Evolutionary conservation across 257 asterid species (phyloP).

Genomic region (Forsythia viridissima): DNA sequence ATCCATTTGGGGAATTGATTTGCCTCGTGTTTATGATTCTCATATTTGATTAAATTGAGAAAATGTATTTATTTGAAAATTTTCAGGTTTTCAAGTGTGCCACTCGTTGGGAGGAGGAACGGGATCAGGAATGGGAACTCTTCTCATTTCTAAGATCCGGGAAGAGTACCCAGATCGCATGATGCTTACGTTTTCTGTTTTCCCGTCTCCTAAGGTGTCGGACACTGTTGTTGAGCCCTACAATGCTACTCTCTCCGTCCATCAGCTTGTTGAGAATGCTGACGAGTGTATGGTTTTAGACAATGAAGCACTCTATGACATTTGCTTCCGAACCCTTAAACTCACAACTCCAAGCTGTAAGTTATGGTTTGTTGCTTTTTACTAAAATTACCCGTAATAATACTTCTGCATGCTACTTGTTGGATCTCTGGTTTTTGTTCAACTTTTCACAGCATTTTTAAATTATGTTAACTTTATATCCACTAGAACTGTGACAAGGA

Average conservation of each 20-base stretch:
- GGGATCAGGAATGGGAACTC: slow-evolving; percentile 91
- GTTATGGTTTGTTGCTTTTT: slow-evolving; percentile 9
- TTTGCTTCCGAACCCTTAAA: slow-evolving; percentile 72
- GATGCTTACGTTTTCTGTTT: slow-evolving; percentile 88
- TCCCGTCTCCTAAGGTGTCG: slow-evolving; percentile 82
- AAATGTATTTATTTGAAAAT: background rate
- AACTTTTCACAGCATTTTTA: too few species aligned
- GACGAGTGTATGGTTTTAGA: slow-evolving; percentile 84
- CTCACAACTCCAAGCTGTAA: slow-evolving; percentile 80
- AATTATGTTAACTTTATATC: background rate
- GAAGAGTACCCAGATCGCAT: slow-evolving; percentile 82
- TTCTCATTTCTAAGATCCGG: slow-evolving; percentile 72
- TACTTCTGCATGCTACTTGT: too few species aligned
- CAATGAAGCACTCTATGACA: slow-evolving; percentile 72
- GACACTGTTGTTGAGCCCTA: slow-evolving; percentile 84
- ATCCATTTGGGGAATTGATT: background rate
- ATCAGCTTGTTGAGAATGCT: slow-evolving; percentile 82
- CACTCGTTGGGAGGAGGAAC: slow-evolving; percentile 88
- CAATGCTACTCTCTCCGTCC: slow-evolving; percentile 77
- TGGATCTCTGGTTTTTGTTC: too few species aligned
- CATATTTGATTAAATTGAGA: too few species aligned
- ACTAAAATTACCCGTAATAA: too few species aligned
- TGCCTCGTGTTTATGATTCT: background rate
- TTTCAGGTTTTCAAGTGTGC: slow-evolving; percentile 75
- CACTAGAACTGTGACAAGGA: background rate